Evolutionary conservation across 192 early-diverging fungal genomes (phyloP), one percentile per base, ranked within the genome.

Genomic region (Anaeromyces robustus): DNA sequence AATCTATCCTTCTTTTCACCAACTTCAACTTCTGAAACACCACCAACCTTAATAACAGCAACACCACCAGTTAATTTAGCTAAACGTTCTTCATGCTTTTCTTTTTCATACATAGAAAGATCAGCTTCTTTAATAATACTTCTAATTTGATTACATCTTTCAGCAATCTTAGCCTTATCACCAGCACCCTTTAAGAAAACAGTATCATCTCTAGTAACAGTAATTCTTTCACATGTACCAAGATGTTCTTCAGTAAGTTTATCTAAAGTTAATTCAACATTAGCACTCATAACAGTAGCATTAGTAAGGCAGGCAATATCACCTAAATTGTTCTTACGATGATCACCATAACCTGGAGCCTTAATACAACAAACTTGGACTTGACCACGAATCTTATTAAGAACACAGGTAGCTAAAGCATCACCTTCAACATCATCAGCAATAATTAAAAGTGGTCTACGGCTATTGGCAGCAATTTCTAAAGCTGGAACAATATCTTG

Each of bases 1-100:
- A 98, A 96, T 83, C 98, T 91, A 90, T 99, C 98, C 92, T 99
- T 99, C 95, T 99, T 99, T 88, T 99, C 98, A 79, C 97, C 96
- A 31, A 99, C 98, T 88, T 99, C 98, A 80, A 99, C 95, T 88
- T 99, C 98, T 30, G 96, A 97, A 34, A 94, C 84, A 37, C 98
- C 98, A 80, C 98, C 98, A 43, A 99, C 97, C 86, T 95, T 96
- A 86, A 99, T 98, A 82, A 99, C 97, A 79, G 98, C 98, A 79
- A 99, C 98, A 89, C 98, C 98, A 79, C 96, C 96, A 78, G 93
- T 93, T 29, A 99, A 88, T 88, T 98, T 98, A 83, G 98, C 98
- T 85, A 99, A 92, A 83, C 98, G 94, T 89, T 99, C 98, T 88
- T 98, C 96, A 83, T 98, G 90, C 90, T 98, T 99, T 90, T 99